These are phyloP conservation scores for Curvularia spicifera DNA, from an alignment of 2,329 filamentous ascomycete genomes.

Conservation along the genomic window DNA sequence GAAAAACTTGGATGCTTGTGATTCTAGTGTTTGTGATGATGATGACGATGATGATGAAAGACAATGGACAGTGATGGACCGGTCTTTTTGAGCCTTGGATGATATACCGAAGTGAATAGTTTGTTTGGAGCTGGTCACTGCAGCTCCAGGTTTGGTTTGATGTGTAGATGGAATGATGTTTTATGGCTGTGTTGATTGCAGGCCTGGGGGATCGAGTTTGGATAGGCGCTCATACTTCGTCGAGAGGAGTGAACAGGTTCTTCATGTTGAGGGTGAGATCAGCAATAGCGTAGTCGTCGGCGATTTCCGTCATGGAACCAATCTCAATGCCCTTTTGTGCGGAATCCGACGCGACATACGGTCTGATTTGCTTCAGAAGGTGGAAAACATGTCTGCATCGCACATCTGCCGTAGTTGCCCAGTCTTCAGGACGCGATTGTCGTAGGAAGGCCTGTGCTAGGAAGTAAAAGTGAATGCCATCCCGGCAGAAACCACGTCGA, in stretches of 20 bases:
- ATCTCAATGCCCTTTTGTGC: slow-evolving; percentile 69
- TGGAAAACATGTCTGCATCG: slow-evolving; percentile 67
- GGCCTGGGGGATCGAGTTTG: background rate
- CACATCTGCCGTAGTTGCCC: slow-evolving; percentile 63
- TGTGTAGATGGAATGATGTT: slow-evolving; percentile 5
- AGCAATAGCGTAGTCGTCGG: slow-evolving; percentile 68
- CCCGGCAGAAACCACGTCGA: slow-evolving; percentile 72
- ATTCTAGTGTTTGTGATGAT: slow-evolving; percentile 21
- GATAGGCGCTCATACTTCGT: slow-evolving; percentile 24
- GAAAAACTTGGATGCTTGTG: slow-evolving; percentile 18
- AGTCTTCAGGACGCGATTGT: slow-evolving; percentile 61
- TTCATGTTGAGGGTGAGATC: slow-evolving; percentile 75
- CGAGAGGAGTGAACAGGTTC: slow-evolving; percentile 69
- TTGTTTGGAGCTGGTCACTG: slow-evolving; percentile 22
- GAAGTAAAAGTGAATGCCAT: slow-evolving; percentile 76
- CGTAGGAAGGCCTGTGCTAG: slow-evolving; percentile 70
- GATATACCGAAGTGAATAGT: slow-evolving; percentile 32
- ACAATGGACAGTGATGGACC: slow-evolving; percentile 13
- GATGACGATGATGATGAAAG: slow-evolving; percentile 9
- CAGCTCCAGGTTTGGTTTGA: slow-evolving; percentile 9
- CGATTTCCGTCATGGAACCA: slow-evolving; percentile 72
- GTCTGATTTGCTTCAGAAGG: slow-evolving; percentile 65
- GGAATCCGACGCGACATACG: slow-evolving; percentile 69
- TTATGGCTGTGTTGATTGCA: slow-evolving; percentile 7
- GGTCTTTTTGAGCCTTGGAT: slow-evolving; percentile 22